These are phyloP conservation scores for Starmerella apicola DNA, from an alignment of 805 yeast species.

Conservation along the genomic window DNA sequence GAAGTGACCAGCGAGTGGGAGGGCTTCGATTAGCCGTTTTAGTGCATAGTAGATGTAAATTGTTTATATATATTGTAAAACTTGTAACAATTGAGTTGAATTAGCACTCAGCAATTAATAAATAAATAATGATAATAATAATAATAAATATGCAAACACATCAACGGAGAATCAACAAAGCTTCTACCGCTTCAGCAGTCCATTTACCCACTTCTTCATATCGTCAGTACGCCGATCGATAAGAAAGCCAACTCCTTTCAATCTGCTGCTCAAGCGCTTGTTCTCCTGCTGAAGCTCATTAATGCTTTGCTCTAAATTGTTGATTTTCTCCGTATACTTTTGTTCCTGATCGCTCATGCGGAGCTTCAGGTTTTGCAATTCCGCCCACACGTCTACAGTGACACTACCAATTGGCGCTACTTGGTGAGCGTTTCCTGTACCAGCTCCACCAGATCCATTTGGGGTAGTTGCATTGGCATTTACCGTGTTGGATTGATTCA, in stretches of 20 bases:
- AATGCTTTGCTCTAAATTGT: not conserved
- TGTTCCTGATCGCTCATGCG: not conserved
- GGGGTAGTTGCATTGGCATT: too few relatives aligned
- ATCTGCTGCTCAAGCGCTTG: not conserved
- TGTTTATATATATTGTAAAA: not conserved
- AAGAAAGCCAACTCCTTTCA: not conserved
- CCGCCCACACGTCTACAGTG: too few relatives aligned
- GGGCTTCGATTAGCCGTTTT: slow-evolving; percentile 23
- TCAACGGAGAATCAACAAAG: too few relatives aligned
- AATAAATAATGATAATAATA: too few relatives aligned
- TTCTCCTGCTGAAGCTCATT: not conserved
- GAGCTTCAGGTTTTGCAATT: too few relatives aligned
- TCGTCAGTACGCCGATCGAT: not conserved
- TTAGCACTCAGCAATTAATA: too few relatives aligned
- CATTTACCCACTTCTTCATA: not conserved
- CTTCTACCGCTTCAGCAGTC: not conserved
- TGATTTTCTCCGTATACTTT: not conserved
- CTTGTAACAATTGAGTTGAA: too few relatives aligned
- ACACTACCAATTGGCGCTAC: too few relatives aligned
- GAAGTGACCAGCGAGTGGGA: slow-evolving; percentile 22
- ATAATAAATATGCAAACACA: too few relatives aligned
- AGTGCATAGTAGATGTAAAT: not conserved
- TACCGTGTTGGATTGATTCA: too few relatives aligned
- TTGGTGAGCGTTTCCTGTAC: too few relatives aligned
- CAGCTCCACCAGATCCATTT: too few relatives aligned